Base-by-base conservation (phyloP, 345 rosid species). In the Boechera retrofracta region DNA sequence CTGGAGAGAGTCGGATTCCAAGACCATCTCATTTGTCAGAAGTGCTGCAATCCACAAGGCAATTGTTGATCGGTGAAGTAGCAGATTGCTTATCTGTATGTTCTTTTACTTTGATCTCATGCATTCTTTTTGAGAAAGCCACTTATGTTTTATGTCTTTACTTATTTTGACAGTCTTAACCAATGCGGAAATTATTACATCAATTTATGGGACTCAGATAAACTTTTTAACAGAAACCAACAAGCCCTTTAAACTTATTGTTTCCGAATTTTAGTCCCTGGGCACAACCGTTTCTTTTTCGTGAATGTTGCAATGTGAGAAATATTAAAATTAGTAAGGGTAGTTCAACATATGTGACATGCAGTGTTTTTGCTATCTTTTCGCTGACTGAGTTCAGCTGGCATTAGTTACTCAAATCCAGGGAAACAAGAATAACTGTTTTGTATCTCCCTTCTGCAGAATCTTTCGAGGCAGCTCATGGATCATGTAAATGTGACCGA, bases 11-110 rank as follows among this genome's bases (percentile, higher is more conserved):
- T 64, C 79, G 77, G 67, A 78, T 86, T 39, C 88, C 87, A 11
- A 76, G 87, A 13, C 89, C 87, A 32, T 82, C 84, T 73, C 81
- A 82, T 65, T 76, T 88, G 82, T 86, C 86, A 9, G 86, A 81
- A 75, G 82, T 88, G 71, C 59, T 88, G 76, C 83, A 52, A 61
- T 84, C 87, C 9, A 72, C 81, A 38, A 86, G 89, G 73, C 88
- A 80, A 57, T 64, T 88, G 63, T 77, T 86, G 81, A 78, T 12
- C n/a, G 83, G 78, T 75, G 85, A 81, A 81, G 88, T 77, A 78
- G 80, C 87, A 71, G 87, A 86, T 65, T 74, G 79, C 79, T 49
- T 88, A 84, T 81, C 79, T 33, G 91, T 88, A 82, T 57, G 82
- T 26, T 33, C 72, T 45, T 42, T 80, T 18, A 42, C 39, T 73